phyloP scores from a whole-genome alignment of 1,284 basidiomycete species.

The Peniophora sp. region DNA sequence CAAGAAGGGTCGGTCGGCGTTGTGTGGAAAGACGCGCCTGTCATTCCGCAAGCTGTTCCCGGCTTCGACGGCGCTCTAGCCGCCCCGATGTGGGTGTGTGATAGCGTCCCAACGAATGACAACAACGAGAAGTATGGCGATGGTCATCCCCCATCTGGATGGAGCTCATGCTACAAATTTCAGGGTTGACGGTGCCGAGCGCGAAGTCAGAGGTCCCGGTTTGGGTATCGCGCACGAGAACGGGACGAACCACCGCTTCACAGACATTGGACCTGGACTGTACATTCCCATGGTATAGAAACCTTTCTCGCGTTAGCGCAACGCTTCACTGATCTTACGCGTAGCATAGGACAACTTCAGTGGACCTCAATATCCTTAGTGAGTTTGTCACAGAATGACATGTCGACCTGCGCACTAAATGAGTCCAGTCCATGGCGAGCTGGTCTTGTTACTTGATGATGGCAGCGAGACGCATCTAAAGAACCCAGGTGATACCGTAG shows the following conservation, averaged over 20 bases:
- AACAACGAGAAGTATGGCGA: not conserved
- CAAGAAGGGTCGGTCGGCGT: conserved; percentile 22
- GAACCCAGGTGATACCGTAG: conserved; percentile 47
- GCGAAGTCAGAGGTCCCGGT: conserved; percentile 29
- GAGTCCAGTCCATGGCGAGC: conserved; percentile 40
- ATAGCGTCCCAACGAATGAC: conserved; percentile 35
- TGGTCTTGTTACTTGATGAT: conserved; percentile 48
- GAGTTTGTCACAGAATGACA: conserved; percentile 11
- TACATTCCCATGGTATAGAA: conserved; percentile 39
- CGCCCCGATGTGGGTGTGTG: conserved; percentile 40
- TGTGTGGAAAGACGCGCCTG: conserved; percentile 22
- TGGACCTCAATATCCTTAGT: conserved; percentile 59
- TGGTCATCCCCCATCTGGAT: not conserved
- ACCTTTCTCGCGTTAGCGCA: conserved; percentile 6
- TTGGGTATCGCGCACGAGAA: conserved; percentile 35
- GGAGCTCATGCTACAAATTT: not conserved
- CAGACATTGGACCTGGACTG: conserved; percentile 48
- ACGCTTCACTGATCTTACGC: not conserved
- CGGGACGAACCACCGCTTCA: conserved; percentile 43
- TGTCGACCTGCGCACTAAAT: not conserved
- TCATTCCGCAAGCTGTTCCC: not conserved
- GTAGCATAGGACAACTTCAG: conserved; percentile 39
- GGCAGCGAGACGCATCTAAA: conserved; percentile 44
- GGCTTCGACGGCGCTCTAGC: not conserved
- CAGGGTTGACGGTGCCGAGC: conserved; percentile 43